Percentiles rank a stretch among this genome's conserved stretches.
phyloP scores from a whole-genome alignment of 148 eudicot species.

The Rhododendron ovatum region DNA sequence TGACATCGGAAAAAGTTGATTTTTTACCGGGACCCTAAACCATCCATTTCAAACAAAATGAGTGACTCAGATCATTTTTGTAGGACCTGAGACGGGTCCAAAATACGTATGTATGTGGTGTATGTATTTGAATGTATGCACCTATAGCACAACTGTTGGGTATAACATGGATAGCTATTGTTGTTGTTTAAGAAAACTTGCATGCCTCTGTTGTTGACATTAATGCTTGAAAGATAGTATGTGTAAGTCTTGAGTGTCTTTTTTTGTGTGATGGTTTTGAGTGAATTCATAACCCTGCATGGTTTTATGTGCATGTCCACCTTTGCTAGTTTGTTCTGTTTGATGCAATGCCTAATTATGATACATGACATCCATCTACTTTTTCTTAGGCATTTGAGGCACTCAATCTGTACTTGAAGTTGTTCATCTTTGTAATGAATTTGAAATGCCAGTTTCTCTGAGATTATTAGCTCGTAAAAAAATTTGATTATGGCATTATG shows the following conservation, averaged over 20 bases:
- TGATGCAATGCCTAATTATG: background rate
- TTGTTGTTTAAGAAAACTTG: background rate
- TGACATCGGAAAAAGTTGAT: no score
- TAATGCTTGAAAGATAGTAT: background rate
- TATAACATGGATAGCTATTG: no score
- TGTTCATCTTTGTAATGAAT: no score
- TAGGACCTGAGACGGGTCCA: no score
- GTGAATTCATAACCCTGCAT: background rate
- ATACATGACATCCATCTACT: background rate
- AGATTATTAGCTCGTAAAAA: no score
- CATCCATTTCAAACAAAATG: no score
- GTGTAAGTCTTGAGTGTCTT: background rate
- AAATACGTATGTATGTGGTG: no score
- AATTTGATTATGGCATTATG: background rate
- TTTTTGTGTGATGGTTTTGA: background rate
- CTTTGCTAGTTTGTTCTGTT: background rate
- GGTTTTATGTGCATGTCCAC: background rate
- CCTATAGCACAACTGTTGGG: no score
- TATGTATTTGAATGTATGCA: no score
- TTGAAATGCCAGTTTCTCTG: no score
- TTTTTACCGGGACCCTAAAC: no score
- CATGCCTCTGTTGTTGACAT: background rate
- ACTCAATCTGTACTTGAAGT: background rate
- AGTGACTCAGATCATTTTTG: no score
- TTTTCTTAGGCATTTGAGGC: background rate